Conservation (phyloP, 192 early-diverging fungal genomes). For the Oehlia diaphana region DNA sequence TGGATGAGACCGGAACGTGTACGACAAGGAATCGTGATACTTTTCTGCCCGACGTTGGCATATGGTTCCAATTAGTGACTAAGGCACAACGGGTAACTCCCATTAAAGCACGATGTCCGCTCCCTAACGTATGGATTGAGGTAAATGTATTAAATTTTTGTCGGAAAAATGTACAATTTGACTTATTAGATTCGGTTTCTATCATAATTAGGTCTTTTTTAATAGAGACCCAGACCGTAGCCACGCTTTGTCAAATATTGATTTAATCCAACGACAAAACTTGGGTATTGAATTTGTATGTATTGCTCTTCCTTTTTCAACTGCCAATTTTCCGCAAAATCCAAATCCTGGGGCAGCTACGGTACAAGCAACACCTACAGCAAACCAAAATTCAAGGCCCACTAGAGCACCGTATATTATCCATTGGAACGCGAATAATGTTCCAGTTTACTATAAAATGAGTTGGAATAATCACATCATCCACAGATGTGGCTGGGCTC, state of each 20-base stretch:
- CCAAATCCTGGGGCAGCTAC: background rate
- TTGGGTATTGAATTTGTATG: background rate
- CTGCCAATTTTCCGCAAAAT: background rate
- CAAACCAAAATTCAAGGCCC: background rate
- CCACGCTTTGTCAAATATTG: background rate
- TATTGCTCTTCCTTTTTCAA: background rate
- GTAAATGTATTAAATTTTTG: background rate
- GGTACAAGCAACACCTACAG: background rate
- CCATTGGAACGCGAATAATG: background rate
- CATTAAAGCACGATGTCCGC: background rate
- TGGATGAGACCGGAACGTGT: background rate
- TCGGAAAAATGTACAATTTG: background rate
- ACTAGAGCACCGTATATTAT: background rate
- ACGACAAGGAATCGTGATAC: too few species aligned
- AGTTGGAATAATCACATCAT: background rate
- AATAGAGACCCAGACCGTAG: background rate
- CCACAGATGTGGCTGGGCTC: background rate
- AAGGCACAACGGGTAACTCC: background rate
- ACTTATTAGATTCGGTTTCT: background rate
- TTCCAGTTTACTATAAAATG: background rate
- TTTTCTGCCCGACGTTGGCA: background rate
- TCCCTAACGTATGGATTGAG: background rate
- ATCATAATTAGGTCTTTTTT: background rate
- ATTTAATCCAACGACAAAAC: background rate
- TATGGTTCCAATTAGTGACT: background rate